Percentiles rank a stretch among this genome's conserved stretches.
phyloP scores from a whole-genome alignment of 2,329 filamentous ascomycete species.

The Penicillium oxalicum region DNA sequence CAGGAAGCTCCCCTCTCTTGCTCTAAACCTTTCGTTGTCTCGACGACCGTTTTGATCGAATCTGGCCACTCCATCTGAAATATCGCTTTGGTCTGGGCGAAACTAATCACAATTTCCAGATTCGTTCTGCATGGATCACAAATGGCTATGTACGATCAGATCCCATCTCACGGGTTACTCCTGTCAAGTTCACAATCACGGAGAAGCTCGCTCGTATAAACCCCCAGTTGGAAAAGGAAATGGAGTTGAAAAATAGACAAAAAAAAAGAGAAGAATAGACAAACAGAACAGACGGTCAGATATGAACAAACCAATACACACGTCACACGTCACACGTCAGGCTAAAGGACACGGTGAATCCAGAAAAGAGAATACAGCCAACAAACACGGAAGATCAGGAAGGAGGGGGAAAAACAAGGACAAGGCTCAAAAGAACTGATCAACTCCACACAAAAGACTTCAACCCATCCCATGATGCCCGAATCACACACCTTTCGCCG shows the following conservation, averaged over 20 bases:
- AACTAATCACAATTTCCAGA: too few species aligned
- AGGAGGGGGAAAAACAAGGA: too few species aligned
- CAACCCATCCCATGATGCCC: slow-evolving; percentile 11
- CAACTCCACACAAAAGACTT: not conserved
- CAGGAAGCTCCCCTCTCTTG: too few species aligned
- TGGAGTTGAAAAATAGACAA: slow-evolving; percentile 1
- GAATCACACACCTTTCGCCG: slow-evolving; percentile 13
- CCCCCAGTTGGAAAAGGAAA: slow-evolving; percentile 10
- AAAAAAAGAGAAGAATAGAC: slow-evolving; percentile 7
- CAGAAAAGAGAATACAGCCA: not conserved
- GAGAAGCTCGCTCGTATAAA: slow-evolving; percentile 17
- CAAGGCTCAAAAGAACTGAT: not conserved
- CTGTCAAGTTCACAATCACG: slow-evolving; percentile 11
- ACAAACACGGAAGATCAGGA: slow-evolving; percentile 3
- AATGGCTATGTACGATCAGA: too few species aligned
- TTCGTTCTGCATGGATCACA: too few species aligned
- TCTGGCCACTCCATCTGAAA: too few species aligned
- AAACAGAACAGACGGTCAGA: slow-evolving; percentile 2
- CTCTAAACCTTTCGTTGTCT: too few species aligned
- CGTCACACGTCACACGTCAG: slow-evolving; percentile 25
- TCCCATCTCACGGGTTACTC: slow-evolving; percentile 8
- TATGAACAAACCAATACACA: slow-evolving; percentile 14
- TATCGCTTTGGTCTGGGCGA: too few species aligned
- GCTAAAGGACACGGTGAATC: slow-evolving; percentile 10
- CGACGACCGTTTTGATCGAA: too few species aligned